A percentile compares a stretch with the other conserved stretches of the same genome.
Conservation (phyloP, 1,139 yeast genomes). For the Hyphopichia khmerensis region DNA sequence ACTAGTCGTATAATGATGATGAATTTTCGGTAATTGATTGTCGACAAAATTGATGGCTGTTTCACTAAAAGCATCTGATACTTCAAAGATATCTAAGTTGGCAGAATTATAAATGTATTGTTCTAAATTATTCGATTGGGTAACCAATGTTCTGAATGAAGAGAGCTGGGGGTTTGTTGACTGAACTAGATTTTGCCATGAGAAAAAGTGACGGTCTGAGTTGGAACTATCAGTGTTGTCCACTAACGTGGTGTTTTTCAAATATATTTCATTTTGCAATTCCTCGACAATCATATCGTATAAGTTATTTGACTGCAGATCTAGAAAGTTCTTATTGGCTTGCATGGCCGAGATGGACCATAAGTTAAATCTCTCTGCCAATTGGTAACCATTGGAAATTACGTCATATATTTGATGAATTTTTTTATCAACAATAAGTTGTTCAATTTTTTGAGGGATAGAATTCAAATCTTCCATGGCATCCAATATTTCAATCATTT, state of each 20-base stretch:
- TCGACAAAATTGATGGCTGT: conserved; percentile 38
- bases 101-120: conserved; percentile 57
- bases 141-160: conserved; percentile 34
- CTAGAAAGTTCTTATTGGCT: conserved; percentile 57
- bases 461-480: conserved; percentile 63
- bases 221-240: conserved; percentile 5
- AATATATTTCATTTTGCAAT: conserved; percentile 67
- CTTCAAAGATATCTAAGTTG: conserved; percentile 55
- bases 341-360: conserved; percentile 64
- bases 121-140: conserved; percentile 50
- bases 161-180: conserved; percentile 34
- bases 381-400: conserved; percentile 53
- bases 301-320: conserved; percentile 61
- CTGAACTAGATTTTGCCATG: conserved; percentile 30
- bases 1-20: conserved; percentile 20
- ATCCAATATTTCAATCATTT: conserved; percentile 68
- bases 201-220: conserved; percentile 9
- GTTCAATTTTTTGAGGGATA: conserved; percentile 66
- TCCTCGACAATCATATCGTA: conserved; percentile 79
- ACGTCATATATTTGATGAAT: conserved; percentile 69
- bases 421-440: conserved; percentile 61
- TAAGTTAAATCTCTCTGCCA: conserved; percentile 59
- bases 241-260: conserved; percentile 35
- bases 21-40: conserved; percentile 33
- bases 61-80: conserved; percentile 46